These are phyloP conservation scores for Serendipita sp. DNA, from an alignment of 768 basidiomycete species.

Conservation along the genomic window DNA sequence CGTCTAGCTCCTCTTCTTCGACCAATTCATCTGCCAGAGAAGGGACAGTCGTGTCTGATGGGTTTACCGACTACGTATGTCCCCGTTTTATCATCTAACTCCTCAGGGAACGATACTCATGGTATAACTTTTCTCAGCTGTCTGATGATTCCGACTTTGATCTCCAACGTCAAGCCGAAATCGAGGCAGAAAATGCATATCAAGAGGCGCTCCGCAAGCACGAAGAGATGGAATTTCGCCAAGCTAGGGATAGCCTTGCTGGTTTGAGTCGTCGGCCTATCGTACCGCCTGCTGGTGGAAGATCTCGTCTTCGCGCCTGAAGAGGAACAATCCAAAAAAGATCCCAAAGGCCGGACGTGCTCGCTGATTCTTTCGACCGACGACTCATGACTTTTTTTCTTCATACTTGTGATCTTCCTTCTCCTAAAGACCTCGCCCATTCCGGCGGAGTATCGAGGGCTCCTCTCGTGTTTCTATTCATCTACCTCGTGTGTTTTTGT, in stretches of 20 bases:
- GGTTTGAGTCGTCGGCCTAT: background rate
- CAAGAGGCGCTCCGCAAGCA: background rate
- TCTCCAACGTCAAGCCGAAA: conserved; percentile 2
- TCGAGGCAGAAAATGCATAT: background rate
- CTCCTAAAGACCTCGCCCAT: too few species aligned
- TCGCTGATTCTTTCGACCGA: background rate
- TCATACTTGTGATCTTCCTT: background rate
- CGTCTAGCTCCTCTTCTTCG: background rate
- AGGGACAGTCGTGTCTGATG: conserved; percentile 65
- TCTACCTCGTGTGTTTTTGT: too few species aligned
- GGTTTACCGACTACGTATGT: conserved; percentile 61
- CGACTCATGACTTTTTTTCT: background rate
- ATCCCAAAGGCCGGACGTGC: too few species aligned
- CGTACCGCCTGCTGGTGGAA: background rate
- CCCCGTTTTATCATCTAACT: too few species aligned
- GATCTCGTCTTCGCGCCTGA: background rate
- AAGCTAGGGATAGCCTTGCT: background rate
- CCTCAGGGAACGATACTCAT: too few species aligned
- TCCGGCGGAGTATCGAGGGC: too few species aligned
- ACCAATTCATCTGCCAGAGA: background rate
- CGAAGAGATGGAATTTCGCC: background rate
- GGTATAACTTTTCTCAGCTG: background rate
- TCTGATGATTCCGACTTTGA: conserved; percentile 1
- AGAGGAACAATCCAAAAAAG: too few species aligned
- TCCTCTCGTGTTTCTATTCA: too few species aligned